Evolutionary conservation across 2,329 filamentous ascomycete species (phyloP).

Genomic region (Fusarium aywerte): DNA sequence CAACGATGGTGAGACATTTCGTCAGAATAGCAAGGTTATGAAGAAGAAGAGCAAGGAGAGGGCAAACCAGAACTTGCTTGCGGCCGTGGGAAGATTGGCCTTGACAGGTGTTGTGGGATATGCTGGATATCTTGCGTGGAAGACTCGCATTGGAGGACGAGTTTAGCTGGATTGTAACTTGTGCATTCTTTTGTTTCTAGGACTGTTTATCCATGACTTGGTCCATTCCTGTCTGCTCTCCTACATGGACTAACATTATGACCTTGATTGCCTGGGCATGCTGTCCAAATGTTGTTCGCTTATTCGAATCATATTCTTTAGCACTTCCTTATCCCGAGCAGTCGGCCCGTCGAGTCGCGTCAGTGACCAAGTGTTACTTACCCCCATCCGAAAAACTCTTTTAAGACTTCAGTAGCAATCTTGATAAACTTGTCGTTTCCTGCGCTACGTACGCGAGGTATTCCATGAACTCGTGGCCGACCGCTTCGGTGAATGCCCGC

Average conservation of each 20-base stretch:
- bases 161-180: slow-evolving; percentile 7
- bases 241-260: background rate
- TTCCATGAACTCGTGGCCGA: background rate
- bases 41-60: slow-evolving; percentile 27
- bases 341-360: background rate
- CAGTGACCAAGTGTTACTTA: slow-evolving; percentile 6
- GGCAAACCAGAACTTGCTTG: slow-evolving; percentile 44
- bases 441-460: background rate
- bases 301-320: background rate
- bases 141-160: slow-evolving; percentile 45
- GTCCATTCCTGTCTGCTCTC: background rate
- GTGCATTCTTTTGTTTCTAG: background rate
- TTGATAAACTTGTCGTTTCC: background rate
- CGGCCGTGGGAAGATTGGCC: slow-evolving; percentile 40
- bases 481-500: background rate
- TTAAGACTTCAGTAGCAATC: background rate
- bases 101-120: slow-evolving; percentile 45
- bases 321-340: background rate
- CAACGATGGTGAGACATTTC: slow-evolving; percentile 48
- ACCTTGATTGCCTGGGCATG: background rate
- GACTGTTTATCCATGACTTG: background rate
- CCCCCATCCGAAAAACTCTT: background rate
- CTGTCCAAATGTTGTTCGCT: background rate
- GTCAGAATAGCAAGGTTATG: slow-evolving; percentile 14
- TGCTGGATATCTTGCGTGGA: slow-evolving; percentile 47